Percentiles rank a stretch among this genome's conserved stretches.
These are phyloP conservation scores for Jaltomata sinuosa DNA, from an alignment of 257 asterid genomes.

Conservation along the genomic window DNA sequence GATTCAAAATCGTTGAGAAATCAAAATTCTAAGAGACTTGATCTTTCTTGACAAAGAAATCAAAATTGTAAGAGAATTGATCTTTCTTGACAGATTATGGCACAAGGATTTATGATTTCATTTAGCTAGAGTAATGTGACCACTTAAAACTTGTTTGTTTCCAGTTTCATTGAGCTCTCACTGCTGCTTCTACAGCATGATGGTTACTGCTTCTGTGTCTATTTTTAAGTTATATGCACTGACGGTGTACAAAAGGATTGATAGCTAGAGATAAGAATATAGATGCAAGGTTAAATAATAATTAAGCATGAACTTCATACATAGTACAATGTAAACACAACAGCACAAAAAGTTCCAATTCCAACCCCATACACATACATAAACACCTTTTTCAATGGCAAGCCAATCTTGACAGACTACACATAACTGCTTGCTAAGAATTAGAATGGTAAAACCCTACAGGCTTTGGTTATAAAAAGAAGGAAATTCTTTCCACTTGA, in stretches of 20 bases:
- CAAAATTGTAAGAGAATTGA: no score
- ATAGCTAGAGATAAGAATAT: neutral
- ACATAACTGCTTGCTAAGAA: neutral
- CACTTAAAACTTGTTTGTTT: neutral
- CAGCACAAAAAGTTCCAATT: neutral
- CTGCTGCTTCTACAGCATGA: neutral
- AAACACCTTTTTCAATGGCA: neutral
- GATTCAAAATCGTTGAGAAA: no score
- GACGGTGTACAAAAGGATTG: neutral
- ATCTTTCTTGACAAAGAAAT: no score
- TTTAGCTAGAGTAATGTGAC: neutral
- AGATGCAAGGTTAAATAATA: neutral
- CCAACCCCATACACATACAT: neutral
- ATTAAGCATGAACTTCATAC: neutral
- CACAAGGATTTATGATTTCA: neutral
- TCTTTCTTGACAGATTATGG: neutral
- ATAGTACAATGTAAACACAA: neutral
- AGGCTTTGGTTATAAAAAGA: neutral
- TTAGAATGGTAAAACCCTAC: neutral
- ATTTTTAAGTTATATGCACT: neutral
- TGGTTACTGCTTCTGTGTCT: neutral
- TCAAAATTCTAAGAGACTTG: no score
- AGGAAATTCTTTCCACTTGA: neutral
- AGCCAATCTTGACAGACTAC: slow-evolving; percentile 3
- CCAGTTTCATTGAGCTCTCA: neutral